Conservation (phyloP, 169 alveolate genomes). For the Plasmodium adleri region DNA sequence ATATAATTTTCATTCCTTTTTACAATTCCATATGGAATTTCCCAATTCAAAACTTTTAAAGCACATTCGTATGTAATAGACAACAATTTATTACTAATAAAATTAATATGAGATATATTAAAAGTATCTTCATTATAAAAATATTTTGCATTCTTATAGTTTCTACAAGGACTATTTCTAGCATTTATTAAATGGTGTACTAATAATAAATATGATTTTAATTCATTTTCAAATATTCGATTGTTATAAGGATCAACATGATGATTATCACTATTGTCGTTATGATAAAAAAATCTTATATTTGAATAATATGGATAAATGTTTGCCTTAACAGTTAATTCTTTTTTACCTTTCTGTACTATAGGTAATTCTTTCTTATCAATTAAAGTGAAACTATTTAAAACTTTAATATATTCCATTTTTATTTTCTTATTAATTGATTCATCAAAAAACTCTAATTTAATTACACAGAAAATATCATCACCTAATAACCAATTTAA, state of each 20-base stretch:
- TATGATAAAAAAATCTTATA: conserved; percentile 23
- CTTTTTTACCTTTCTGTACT: conserved; percentile 6
- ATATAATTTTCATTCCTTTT: conserved; percentile 30
- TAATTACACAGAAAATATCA: conserved; percentile 44
- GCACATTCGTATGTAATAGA: conserved; percentile 45
- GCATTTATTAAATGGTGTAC: conserved; percentile 56
- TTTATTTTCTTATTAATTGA: conserved; percentile 18
- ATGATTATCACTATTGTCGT: neutral
- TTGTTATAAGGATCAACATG: conserved; percentile 9
- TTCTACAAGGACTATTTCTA: conserved; percentile 47
- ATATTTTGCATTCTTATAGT: conserved; percentile 43
- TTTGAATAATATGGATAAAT: conserved; percentile 52
- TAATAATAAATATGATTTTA: conserved; percentile 36
- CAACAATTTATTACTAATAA: conserved; percentile 33
- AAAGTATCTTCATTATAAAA: conserved; percentile 50
- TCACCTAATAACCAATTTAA: conserved; percentile 50
- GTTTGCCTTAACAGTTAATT: conserved; percentile 30
- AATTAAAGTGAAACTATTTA: conserved; percentile 24
- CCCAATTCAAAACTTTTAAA: conserved; percentile 36
- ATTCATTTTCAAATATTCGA: conserved; percentile 30
- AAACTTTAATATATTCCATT: conserved; percentile 26
- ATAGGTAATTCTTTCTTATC: conserved; percentile 5
- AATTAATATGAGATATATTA: conserved; percentile 23
- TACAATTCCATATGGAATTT: conserved; percentile 53
- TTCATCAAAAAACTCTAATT: conserved; percentile 4